A percentile compares a stretch with the other conserved stretches of the same genome.
Conservation (phyloP, 768 basidiomycete genomes). For the Rubroboletus pulcherrimus region DNA sequence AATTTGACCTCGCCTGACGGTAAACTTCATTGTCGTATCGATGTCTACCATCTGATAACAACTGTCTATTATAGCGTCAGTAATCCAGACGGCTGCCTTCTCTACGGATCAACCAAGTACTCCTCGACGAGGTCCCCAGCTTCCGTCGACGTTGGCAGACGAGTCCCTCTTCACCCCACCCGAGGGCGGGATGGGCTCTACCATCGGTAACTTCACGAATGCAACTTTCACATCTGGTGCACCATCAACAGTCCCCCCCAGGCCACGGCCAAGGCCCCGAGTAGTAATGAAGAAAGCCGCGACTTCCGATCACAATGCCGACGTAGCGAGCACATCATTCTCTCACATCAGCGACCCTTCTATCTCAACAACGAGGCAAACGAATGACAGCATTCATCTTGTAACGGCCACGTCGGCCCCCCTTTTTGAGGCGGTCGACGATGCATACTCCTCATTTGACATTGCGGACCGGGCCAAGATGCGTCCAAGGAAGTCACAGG, state of each 20-base stretch:
- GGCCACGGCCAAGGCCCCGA: slow-evolving; percentile 33
- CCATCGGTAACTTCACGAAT: slow-evolving; percentile 17
- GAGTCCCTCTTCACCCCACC: slow-evolving; percentile 31
- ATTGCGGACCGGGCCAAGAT: slow-evolving; percentile 61
- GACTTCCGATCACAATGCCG: neutral
- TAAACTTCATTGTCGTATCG: slow-evolving; percentile 1
- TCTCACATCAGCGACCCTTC: slow-evolving; percentile 23
- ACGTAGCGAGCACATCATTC: slow-evolving; percentile 7
- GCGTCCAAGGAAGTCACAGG: slow-evolving; percentile 39
- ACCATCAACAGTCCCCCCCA: neutral
- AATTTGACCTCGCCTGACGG: slow-evolving; percentile 1
- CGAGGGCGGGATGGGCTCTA: neutral
- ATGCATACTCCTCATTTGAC: slow-evolving; percentile 28
- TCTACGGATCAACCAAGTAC: slow-evolving; percentile 13
- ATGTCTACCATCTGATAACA: neutral
- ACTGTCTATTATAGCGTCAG: slow-evolving; percentile 5
- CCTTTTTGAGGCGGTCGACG: slow-evolving; percentile 10
- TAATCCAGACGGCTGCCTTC: slow-evolving; percentile 20
- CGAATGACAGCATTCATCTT: slow-evolving; percentile 22
- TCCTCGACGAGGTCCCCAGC: slow-evolving; percentile 6
- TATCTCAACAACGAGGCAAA: slow-evolving; percentile 6
- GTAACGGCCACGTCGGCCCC: slow-evolving; percentile 8
- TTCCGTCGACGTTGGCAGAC: slow-evolving; percentile 1
- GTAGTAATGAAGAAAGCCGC: slow-evolving; percentile 19
- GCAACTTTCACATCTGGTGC: slow-evolving; percentile 3